phyloP scores from a whole-genome alignment of 164 flowering plant genomes.

The Nelumbo lutea region DNA sequence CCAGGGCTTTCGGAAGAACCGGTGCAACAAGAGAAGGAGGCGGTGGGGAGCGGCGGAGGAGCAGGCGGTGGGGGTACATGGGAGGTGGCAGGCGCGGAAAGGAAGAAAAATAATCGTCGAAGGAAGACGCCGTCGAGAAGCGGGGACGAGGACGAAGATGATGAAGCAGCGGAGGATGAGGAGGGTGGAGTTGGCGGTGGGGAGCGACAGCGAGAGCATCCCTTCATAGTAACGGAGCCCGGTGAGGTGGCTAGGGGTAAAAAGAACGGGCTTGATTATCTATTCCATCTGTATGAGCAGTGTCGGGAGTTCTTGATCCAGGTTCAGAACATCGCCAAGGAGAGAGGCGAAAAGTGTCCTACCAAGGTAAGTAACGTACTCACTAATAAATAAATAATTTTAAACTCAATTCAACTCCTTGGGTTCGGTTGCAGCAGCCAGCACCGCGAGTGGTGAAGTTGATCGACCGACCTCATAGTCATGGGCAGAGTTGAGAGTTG shows the following conservation, averaged over 20 bases:
- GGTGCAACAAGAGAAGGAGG: slow-evolving; percentile 71
- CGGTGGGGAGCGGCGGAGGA: slow-evolving; percentile 60
- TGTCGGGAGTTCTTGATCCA: slow-evolving; percentile 86
- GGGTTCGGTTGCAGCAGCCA: no score
- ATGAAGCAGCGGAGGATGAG: slow-evolving; percentile 10
- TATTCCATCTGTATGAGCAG: slow-evolving; percentile 91
- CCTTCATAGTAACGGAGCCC: slow-evolving; percentile 94
- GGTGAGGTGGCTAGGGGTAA: slow-evolving; percentile 98
- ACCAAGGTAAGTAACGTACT: slow-evolving; percentile 55
- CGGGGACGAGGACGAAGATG: slow-evolving; percentile 19
- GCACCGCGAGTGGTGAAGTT: no score
- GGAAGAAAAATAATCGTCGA: slow-evolving; percentile 16
- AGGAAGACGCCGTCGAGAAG: slow-evolving; percentile 13
- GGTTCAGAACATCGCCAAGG: slow-evolving; percentile 84
- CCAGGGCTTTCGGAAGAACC: slow-evolving; percentile 91
- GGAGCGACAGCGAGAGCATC: slow-evolving; percentile 92
- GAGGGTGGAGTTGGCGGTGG: slow-evolving; percentile 23
- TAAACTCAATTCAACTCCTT: no score
- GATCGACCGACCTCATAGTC: no score
- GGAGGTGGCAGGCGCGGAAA: slow-evolving; percentile 24
- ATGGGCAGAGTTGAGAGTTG: no score
- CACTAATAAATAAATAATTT: no score
- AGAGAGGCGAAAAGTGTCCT: slow-evolving; percentile 93
- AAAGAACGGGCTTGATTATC: slow-evolving; percentile 95
- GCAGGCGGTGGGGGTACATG: slow-evolving; percentile 42